Evolutionary conservation across 179 eudicot species (phyloP), one percentile per base, ranked within the genome.

Genomic region (Beta lomatogona): DNA sequence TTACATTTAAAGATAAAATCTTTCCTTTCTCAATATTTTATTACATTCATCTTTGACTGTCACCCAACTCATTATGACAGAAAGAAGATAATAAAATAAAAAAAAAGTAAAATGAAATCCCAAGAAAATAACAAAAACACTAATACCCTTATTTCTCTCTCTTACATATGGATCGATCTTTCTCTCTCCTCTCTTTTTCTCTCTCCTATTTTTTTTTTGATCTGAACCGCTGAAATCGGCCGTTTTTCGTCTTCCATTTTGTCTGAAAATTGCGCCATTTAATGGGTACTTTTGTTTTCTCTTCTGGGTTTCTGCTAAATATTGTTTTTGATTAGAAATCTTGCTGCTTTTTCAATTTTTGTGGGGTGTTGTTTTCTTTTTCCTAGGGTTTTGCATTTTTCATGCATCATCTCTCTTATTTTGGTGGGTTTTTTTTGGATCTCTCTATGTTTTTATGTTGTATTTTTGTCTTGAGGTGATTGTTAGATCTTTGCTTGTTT

Each of bases 11-110:
- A 36, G 41, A 36, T 36, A 36, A n/a, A 36, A 53, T 50, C 3
- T 21, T 21, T 12, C 12, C 31, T 19, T 44, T 50, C 41, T 50
- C 75, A 71, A n/a, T 64, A 65, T 7, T 65, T 52, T 25, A 4
- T 64, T 45, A 55, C 45, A 8, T 59, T 64, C 52, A 75, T 75
- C 77, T 83, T 83, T 83, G 83, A 83, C 80, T 71, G 83, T 79
- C 82, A 11, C 31, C 68, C 82, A 79, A 72, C 76, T 31, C 58
- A 78, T 70, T 41, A 64, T 72, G 81, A 63, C 61, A 22, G 46
- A 18, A 10, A 31, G 8, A 15, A 55, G 15, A 13, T 14, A 16
- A 45, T 6, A 7, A 45, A 25, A 25, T 25, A 0, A 25, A 55
- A 59, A 41, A 75, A 50, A 75, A 60, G 53, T 9, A 74, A 79